Base-by-base conservation (phyloP, 768 basidiomycete genomes). In the Tulasnella sp. region DNA sequence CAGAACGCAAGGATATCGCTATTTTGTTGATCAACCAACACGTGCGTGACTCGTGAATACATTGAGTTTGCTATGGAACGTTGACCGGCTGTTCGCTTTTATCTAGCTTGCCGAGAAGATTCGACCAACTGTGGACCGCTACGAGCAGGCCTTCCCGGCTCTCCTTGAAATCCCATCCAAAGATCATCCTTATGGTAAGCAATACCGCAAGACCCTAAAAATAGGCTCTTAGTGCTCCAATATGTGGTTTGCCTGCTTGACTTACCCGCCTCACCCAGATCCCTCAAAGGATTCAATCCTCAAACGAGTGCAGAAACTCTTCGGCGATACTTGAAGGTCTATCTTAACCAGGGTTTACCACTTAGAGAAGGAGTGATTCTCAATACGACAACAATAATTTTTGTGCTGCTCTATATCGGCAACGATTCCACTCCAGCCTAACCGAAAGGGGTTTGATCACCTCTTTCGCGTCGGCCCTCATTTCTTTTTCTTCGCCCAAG, bases 21-120 rank as follows among this genome's bases (percentile, higher is more conserved):
- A 98, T 99, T 83, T 88, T 99, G 20, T 89, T 99, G 83, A 98
- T 99, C 84, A 99, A 99, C 89, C 98, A 99, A 86, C 96, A 99
- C 89, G 97, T 96, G 82, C 83, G 94, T 87, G 34, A 50, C 48
- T 40, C 69, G 14, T 31, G 22, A 69, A 11, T 20, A 14, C 18
- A 20, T 82, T 76, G 72, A 20, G n/a, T 20, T 8, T 8, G 1
- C 64, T 18, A 37, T 12, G 24, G 34, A 6, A 37, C 6, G 64
- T 37, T 69, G 16, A 28, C 12, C 7, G 11, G 28, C 31, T 16
- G 16, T 11, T 31, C 24, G 20, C 40, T 18, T 7, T 8, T 37
- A 31, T 34, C 24, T 85, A 98, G 98, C 89, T 99, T 84, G 98
- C 98, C 81, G 98, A 99, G 89, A 96, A 94, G 89, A 99, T 99